Evolutionary conservation across 768 basidiomycete species (phyloP).

Genomic region (Psilocybe tampanensis): DNA sequence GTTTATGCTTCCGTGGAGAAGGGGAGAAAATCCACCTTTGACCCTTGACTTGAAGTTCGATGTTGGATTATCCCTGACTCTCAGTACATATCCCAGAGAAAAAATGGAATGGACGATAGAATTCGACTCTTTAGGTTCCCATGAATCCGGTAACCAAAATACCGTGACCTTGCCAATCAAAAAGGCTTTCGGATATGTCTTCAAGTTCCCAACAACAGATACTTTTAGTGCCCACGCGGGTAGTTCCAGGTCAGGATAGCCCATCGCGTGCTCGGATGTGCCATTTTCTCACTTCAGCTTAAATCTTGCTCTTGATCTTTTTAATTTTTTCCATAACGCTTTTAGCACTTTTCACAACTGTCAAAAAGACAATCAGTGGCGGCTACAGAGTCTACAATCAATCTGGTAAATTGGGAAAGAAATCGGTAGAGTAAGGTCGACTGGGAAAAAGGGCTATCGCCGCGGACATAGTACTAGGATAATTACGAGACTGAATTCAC

Average conservation of each 20-base stretch:
- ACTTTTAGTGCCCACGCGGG: neutral
- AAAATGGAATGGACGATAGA: neutral
- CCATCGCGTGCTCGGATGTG: neutral
- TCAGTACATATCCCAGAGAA: too few species aligned
- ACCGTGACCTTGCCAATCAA: neutral
- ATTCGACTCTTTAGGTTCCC: neutral
- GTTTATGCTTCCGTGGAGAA: neutral
- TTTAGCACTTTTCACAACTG: neutral
- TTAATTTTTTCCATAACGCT: neutral
- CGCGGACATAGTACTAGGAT: neutral
- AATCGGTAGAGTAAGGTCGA: too few species aligned
- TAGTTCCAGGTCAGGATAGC: neutral
- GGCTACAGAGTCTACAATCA: too few species aligned
- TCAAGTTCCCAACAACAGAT: neutral
- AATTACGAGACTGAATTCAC: neutral
- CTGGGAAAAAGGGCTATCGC: neutral
- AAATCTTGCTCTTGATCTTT: neutral
- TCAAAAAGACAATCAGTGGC: too few species aligned
- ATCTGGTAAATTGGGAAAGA: too few species aligned
- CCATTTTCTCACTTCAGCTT: neutral
- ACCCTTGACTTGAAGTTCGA: neutral
- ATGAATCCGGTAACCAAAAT: neutral
- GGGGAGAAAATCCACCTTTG: neutral
- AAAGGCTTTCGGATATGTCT: neutral
- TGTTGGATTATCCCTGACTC: neutral